Conservation (phyloP, 1,284 basidiomycete genomes). For the Dichomitus squalens region DNA sequence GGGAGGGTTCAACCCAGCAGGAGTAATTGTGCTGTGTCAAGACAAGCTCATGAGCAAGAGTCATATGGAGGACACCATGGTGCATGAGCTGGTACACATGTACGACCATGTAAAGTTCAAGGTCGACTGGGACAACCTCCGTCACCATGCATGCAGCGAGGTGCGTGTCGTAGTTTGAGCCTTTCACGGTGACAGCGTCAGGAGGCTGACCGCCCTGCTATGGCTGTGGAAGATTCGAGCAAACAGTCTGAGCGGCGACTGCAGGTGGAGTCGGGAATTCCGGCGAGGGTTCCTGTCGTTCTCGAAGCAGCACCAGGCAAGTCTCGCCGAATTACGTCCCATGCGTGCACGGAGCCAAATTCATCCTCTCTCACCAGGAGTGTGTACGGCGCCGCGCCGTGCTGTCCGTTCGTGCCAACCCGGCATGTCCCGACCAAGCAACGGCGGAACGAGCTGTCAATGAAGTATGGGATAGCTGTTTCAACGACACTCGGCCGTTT, state of each 20-base stretch:
- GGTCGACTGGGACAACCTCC: conserved; percentile 87
- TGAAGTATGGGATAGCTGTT: conserved; percentile 96
- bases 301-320: conserved; percentile 92
- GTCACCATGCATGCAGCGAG: conserved; percentile 96
- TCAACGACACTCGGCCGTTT: conserved; percentile 94
- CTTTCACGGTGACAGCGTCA: neutral
- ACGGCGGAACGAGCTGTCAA: conserved; percentile 90
- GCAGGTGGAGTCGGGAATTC: conserved; percentile 81
- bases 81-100: conserved; percentile 96
- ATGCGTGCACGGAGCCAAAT: conserved; percentile 1
- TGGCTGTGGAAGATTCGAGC: conserved; percentile 78
- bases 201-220: conserved; percentile 1
- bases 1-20: conserved; percentile 84
- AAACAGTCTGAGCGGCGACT: conserved; percentile 92
- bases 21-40: conserved; percentile 81
- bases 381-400: conserved; percentile 91
- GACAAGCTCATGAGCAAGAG: conserved; percentile 80
- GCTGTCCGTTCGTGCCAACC: conserved; percentile 80
- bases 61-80: conserved; percentile 91
- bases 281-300: conserved; percentile 77
- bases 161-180: conserved; percentile 41
- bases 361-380: conserved; percentile 47
- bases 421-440: conserved; percentile 75
- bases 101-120: conserved; percentile 95
- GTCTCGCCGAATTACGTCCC: conserved; percentile 21